Evolutionary conservation across 768 basidiomycete genomes (phyloP).

Genomic region (Lactifluus piperatus): DNA sequence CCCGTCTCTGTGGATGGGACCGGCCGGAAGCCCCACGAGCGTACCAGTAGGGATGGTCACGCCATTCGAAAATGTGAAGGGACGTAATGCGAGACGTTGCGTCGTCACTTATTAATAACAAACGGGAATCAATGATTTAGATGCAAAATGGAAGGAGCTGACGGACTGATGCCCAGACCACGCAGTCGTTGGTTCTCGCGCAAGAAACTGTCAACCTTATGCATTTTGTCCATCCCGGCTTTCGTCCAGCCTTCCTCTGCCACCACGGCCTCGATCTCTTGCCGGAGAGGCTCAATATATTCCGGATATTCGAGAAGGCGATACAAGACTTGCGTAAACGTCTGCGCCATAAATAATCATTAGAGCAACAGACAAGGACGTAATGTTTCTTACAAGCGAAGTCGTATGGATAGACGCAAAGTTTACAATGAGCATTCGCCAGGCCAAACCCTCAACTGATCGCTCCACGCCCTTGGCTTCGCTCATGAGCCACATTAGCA

Average conservation of each 20-base stretch:
- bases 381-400: constrained; percentile 23
- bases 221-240: constrained; percentile 20
- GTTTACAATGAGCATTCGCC: constrained; percentile 31
- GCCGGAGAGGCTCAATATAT: constrained; percentile 21
- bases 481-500: constrained; percentile 35
- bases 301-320: constrained; percentile 22
- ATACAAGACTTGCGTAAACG: constrained; percentile 15
- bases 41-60: constrained; percentile 33
- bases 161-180: constrained; percentile 6
- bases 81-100: constrained; percentile 22
- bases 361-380: no score
- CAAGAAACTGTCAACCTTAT: constrained; percentile 24
- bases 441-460: constrained; percentile 24
- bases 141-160: background rate
- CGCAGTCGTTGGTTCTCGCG: constrained; percentile 21
- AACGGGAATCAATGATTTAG: background rate
- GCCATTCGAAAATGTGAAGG: constrained; percentile 29
- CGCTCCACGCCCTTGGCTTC: constrained; percentile 23
- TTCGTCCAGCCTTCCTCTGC: constrained; percentile 17
- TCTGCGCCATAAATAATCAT: background rate
- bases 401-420: constrained; percentile 32
- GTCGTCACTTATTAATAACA: constrained; percentile 18
- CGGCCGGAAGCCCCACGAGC: constrained; percentile 27
- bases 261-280: constrained; percentile 19
- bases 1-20: constrained; percentile 33